phyloP scores from a whole-genome alignment of 2,329 filamentous ascomycete species.

The Dryadomyces quercus-mongolicae region DNA sequence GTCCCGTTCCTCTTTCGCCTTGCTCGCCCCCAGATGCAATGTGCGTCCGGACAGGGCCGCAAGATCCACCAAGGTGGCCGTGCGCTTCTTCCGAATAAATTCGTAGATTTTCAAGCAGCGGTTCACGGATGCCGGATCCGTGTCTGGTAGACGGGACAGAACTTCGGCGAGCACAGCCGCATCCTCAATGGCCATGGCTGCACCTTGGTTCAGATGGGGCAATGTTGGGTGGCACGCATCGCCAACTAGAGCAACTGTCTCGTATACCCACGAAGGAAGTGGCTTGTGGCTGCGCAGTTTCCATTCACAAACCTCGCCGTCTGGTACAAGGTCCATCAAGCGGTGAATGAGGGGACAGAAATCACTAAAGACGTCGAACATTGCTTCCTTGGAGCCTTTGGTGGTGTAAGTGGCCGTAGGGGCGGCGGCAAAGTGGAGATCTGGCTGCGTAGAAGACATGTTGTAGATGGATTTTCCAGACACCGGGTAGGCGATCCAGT shows the following conservation, averaged over 20 bases:
- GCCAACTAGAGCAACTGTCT: constrained; percentile 43
- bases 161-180: constrained; percentile 46
- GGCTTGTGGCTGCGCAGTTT: constrained; percentile 44
- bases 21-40: constrained; percentile 44
- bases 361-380: constrained; percentile 47
- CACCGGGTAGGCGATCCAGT: constrained; percentile 70
- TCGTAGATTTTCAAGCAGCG: constrained; percentile 43
- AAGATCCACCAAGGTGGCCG: constrained; percentile 37
- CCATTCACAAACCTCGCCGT: constrained; percentile 55
- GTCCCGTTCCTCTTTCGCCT: constrained; percentile 46
- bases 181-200: constrained; percentile 57
- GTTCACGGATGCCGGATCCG: constrained; percentile 22
- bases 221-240: constrained; percentile 57
- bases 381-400: constrained; percentile 44
- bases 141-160: constrained; percentile 24
- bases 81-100: constrained; percentile 41
- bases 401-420: constrained; percentile 51
- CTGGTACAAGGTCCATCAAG: constrained; percentile 47
- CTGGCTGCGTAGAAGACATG: constrained; percentile 49
- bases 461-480: constrained; percentile 54
- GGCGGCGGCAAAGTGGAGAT: constrained; percentile 45
- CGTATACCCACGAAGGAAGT: constrained; percentile 45
- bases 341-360: constrained; percentile 48
- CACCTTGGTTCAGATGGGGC: constrained; percentile 54
- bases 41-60: constrained; percentile 39